Evolutionary conservation across 805 yeast genomes (phyloP).

Genomic region (Cyberlindnera galapagoensis): DNA sequence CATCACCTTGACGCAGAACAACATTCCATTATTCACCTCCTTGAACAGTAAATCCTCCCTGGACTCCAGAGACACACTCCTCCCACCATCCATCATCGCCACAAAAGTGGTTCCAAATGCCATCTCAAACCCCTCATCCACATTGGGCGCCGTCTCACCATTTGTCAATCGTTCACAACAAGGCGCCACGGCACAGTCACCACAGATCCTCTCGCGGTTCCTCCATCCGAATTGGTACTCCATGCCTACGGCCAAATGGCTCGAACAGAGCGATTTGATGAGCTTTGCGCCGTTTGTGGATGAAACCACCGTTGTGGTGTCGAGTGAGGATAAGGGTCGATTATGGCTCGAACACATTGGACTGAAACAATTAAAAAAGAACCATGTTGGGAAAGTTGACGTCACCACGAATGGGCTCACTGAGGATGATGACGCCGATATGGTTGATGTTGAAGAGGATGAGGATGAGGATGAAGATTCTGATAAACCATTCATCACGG

Average conservation of each 20-base stretch:
- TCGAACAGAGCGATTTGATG: conserved; percentile 40
- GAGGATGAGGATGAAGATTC: conserved; percentile 2
- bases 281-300: conserved; percentile 65
- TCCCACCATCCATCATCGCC: conserved; percentile 62
- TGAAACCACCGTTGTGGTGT: conserved; percentile 49
- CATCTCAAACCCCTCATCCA: conserved; percentile 16
- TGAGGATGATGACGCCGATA: conserved; percentile 6
- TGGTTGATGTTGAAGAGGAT: conserved; percentile 8
- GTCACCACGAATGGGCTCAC: conserved; percentile 1
- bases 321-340: conserved; percentile 42
- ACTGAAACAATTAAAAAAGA: conserved; percentile 28
- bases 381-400: conserved; percentile 6
- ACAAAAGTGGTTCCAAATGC: conserved; percentile 59
- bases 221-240: conserved; percentile 61
- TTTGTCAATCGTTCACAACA: conserved; percentile 15
- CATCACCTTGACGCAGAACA: conserved; percentile 51
- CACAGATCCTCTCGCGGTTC: conserved; percentile 47
- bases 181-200: conserved; percentile 29
- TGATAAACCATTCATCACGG: neutral
- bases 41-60: conserved; percentile 59
- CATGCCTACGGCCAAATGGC: conserved; percentile 61
- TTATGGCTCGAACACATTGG: conserved; percentile 52
- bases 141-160: conserved; percentile 25
- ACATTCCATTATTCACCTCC: conserved; percentile 76
- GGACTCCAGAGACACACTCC: conserved; percentile 65